These are phyloP conservation scores for Trichocladium uniseriatum DNA, from an alignment of 495 filamentous ascomycete genomes.

Conservation along the genomic window DNA sequence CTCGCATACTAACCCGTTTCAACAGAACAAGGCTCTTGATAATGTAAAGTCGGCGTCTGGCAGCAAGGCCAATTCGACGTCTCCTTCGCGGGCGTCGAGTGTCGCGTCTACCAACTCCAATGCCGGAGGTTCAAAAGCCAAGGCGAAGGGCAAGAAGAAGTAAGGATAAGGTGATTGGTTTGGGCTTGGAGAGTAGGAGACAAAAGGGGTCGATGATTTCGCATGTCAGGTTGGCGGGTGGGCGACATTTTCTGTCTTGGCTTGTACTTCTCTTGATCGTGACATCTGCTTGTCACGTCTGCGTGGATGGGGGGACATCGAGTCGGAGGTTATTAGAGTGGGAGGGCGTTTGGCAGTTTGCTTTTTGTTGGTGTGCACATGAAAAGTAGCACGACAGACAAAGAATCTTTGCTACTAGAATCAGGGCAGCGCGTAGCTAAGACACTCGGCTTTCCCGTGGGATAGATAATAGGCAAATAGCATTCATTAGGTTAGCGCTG, in stretches of 20 bases:
- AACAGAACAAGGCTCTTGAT: conserved; percentile 54
- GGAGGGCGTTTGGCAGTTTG: conserved; percentile 1
- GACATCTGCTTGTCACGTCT: neutral
- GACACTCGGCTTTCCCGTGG: neutral
- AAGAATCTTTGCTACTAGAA: neutral
- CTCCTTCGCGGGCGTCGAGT: conserved; percentile 47
- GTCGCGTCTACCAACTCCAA: conserved; percentile 41
- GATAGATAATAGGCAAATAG: neutral
- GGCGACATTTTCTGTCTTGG: neutral
- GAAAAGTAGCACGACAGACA: neutral
- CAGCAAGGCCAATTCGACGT: conserved; percentile 48
- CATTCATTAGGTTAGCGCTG: neutral
- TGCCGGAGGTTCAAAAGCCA: conserved; percentile 34
- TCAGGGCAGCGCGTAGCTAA: neutral
- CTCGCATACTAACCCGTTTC: conserved; percentile 14
- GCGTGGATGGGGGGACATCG: neutral
- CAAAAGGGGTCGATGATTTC: neutral
- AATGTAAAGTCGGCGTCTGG: conserved; percentile 47
- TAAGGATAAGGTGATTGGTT: conserved; percentile 16
- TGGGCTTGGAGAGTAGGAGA: neutral
- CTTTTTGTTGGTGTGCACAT: neutral
- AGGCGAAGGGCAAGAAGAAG: conserved; percentile 50
- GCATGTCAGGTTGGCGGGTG: neutral
- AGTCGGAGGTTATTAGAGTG: neutral
- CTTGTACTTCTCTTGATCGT: neutral